A percentile compares a stretch with the other conserved stretches of the same genome.
These are phyloP conservation scores for Sesbania bispinosa DNA, from an alignment of 306 rosid genomes.

Conservation along the genomic window DNA sequence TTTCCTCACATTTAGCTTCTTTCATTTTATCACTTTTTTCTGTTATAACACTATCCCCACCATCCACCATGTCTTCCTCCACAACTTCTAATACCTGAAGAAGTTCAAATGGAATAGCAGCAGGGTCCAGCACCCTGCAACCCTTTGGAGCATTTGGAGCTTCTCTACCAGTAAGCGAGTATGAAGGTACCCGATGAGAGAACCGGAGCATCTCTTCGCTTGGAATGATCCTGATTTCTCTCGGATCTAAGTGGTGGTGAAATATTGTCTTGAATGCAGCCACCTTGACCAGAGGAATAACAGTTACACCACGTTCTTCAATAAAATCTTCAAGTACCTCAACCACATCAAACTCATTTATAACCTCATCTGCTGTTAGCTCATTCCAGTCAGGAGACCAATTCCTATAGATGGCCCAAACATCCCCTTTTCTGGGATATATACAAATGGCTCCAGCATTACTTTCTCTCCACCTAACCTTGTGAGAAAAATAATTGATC, in stretches of 20 bases:
- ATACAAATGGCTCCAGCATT: conserved; percentile 53
- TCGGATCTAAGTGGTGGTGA: conserved; percentile 60
- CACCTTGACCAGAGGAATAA: conserved; percentile 79
- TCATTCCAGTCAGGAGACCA: conserved; percentile 94
- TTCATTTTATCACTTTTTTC: not conserved
- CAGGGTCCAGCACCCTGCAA: conserved; percentile 94
- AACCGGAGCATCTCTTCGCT: conserved; percentile 75
- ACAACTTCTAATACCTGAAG: conserved; percentile 55
- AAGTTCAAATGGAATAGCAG: conserved; percentile 75
- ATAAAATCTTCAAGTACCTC: conserved; percentile 70
- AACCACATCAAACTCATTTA: conserved; percentile 72
- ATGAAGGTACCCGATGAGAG: conserved; percentile 85
- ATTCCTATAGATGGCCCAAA: conserved; percentile 88
- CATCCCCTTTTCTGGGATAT: conserved; percentile 80
- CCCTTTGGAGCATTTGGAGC: conserved; percentile 74
- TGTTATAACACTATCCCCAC: conserved; percentile 19
- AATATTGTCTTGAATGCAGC: conserved; percentile 87
- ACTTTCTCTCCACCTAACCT: conserved; percentile 67
- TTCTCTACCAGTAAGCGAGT: conserved; percentile 67
- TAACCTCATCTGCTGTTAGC: conserved; percentile 58
- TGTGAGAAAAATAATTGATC: conserved; percentile 72
- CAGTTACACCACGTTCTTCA: conserved; percentile 63
- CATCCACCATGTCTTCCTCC: conserved; percentile 40
- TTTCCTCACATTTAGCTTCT: conserved; percentile 8
- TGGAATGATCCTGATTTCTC: conserved; percentile 52